These are phyloP conservation scores for Rhizopogon rudus DNA, from an alignment of 768 basidiomycete species.

Conservation along the genomic window DNA sequence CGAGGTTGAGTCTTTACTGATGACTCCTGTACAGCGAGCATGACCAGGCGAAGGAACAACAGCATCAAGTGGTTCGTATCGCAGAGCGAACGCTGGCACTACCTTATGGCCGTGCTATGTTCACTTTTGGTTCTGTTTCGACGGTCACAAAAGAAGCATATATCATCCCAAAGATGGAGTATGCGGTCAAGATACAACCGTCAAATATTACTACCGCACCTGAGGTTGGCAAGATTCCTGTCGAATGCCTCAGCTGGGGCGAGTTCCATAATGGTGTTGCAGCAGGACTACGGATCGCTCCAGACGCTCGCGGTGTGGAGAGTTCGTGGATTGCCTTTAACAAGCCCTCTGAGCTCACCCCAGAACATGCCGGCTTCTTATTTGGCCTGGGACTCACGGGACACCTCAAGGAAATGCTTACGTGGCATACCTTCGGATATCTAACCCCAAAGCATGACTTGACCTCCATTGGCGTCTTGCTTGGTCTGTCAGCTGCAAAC, in stretches of 20 bases:
- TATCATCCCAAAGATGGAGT: slow-evolving; percentile 75
- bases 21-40: slow-evolving; percentile 56
- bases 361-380: slow-evolving; percentile 95
- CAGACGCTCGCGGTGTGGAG: slow-evolving; percentile 71
- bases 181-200: slow-evolving; percentile 68
- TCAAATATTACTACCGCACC: slow-evolving; percentile 58
- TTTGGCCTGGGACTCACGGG: slow-evolving; percentile 90
- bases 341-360: slow-evolving; percentile 83
- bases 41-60: slow-evolving; percentile 83
- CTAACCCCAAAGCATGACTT: slow-evolving; percentile 95
- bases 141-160: slow-evolving; percentile 77
- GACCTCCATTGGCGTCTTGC: slow-evolving; percentile 88
- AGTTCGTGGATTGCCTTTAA: slow-evolving; percentile 97
- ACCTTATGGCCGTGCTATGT: slow-evolving; percentile 87
- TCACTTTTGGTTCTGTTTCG: slow-evolving; percentile 80
- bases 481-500: slow-evolving; percentile 91
- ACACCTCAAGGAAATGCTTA: slow-evolving; percentile 83
- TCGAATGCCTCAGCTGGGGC: slow-evolving; percentile 83
- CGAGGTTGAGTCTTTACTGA: not conserved
- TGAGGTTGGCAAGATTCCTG: slow-evolving; percentile 66
- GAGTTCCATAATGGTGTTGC: slow-evolving; percentile 98
- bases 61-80: slow-evolving; percentile 72
- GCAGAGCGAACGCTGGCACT: slow-evolving; percentile 88
- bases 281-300: slow-evolving; percentile 79
- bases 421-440: slow-evolving; percentile 95